Evolutionary conservation across 2,329 filamentous ascomycete genomes (phyloP).

Genomic region (Emericellopsis atlantica): DNA sequence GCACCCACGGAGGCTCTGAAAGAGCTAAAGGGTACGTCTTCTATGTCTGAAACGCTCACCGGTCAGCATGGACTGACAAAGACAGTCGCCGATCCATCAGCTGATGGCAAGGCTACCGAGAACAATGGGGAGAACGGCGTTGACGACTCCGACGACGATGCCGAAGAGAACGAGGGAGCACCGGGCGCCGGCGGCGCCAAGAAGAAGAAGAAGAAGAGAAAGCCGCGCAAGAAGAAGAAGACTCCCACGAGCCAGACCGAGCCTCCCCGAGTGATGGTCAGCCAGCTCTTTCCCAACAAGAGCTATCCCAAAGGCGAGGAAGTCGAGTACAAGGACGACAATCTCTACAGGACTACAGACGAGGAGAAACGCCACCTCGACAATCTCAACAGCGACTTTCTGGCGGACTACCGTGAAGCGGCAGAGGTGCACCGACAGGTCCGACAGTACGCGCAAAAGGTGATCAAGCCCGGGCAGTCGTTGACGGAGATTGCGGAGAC

Average conservation of each 20-base stretch:
- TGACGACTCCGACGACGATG: conserved; percentile 35
- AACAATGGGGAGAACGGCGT: conserved; percentile 36
- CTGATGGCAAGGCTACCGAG: conserved; percentile 24
- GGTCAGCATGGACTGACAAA: no score
- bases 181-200: conserved; percentile 18
- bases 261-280: conserved; percentile 60
- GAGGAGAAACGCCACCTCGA: conserved; percentile 78
- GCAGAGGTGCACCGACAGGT: conserved; percentile 88
- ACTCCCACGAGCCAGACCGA: conserved; percentile 60
- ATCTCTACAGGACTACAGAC: conserved; percentile 62
- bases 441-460: conserved; percentile 69
- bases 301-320: conserved; percentile 67
- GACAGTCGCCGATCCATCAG: conserved; percentile 6
- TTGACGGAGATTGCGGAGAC: conserved; percentile 74
- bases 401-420: conserved; percentile 69
- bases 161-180: conserved; percentile 30
- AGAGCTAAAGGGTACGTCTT: conserved; percentile 24
- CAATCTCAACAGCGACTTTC: conserved; percentile 68
- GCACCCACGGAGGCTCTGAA: conserved; percentile 28
- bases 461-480: conserved; percentile 68
- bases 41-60: neutral
- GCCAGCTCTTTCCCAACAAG: conserved; percentile 60
- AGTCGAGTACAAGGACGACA: conserved; percentile 66
- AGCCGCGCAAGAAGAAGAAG: conserved; percentile 77
- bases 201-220: conserved; percentile 55